phyloP scores from a whole-genome alignment of 768 basidiomycete species.

The Agrocybe praecox region DNA sequence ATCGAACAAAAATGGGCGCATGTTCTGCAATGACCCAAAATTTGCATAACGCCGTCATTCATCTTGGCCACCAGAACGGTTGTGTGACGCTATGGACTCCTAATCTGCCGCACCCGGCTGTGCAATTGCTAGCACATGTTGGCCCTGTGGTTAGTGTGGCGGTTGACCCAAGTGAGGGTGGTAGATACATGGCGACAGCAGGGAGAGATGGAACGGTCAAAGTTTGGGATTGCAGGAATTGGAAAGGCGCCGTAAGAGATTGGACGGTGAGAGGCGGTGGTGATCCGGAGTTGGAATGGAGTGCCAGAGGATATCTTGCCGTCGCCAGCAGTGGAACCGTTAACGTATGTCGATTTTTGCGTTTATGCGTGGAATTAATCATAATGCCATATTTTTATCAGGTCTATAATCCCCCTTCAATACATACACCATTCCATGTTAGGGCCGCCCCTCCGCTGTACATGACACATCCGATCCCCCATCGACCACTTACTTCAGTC shows the following conservation, averaged over 20 bases:
- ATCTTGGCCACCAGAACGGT: conserved; percentile 94
- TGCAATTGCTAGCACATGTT: conserved; percentile 88
- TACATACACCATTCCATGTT: conserved; percentile 55
- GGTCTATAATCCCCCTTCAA: conserved; percentile 74
- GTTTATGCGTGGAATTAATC: not conserved
- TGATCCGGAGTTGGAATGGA: conserved; percentile 77
- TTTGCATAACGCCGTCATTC: conserved; percentile 88
- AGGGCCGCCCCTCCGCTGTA: conserved; percentile 77
- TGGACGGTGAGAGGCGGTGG: conserved; percentile 71
- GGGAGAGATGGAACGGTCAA: conserved; percentile 90
- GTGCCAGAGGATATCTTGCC: conserved; percentile 79
- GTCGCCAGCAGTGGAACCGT: conserved; percentile 84
- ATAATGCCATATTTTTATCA: no score
- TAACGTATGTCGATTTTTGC: conserved; percentile 53
- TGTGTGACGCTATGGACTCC: conserved; percentile 98
- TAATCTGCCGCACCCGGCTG: conserved; percentile 88
- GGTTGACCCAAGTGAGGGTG: conserved; percentile 84
- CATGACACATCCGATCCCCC: conserved; percentile 83
- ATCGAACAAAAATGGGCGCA: conserved; percentile 88
- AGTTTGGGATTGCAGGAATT: conserved; percentile 96
- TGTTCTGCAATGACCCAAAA: conserved; percentile 90
- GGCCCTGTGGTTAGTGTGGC: conserved; percentile 83
- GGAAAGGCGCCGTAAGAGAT: conserved; percentile 85
- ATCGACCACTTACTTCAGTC: conserved; percentile 71
- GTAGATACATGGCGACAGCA: conserved; percentile 88